A percentile compares a stretch with the other conserved stretches of the same genome.
Conservation (phyloP, 2,329 filamentous ascomycete species). For the Cadophora luteo-olivacea region DNA sequence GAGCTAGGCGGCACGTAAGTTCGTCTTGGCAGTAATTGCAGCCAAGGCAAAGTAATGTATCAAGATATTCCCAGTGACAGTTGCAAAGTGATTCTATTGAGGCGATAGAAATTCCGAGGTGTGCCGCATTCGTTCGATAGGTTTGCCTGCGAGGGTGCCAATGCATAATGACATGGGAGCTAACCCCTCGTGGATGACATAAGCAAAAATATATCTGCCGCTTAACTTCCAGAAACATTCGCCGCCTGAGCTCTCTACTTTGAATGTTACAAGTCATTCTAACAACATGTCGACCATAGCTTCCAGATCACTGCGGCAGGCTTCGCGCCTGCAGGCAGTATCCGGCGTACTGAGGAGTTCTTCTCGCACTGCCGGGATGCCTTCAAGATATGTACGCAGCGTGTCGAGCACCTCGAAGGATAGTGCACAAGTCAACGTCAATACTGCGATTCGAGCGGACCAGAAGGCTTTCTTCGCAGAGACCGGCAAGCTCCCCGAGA, state of each 20-base stretch:
- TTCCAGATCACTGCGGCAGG: conserved; percentile 44
- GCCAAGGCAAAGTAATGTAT: not conserved
- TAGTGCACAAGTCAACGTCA: conserved; percentile 79
- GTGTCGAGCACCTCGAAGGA: conserved; percentile 84
- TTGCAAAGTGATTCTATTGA: not conserved
- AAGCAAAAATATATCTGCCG: too few species aligned
- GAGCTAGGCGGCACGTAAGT: not conserved
- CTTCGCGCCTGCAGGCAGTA: conserved; percentile 43
- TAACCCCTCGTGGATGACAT: too few species aligned
- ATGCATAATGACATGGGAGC: not conserved
- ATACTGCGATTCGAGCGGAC: conserved; percentile 85
- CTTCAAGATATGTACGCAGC: conserved; percentile 44
- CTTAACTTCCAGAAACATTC: too few species aligned
- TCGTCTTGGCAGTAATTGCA: not conserved
- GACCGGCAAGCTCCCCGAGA: conserved; percentile 43
- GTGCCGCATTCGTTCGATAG: not conserved
- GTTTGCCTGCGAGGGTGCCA: not conserved
- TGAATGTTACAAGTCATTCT: conserved; percentile 12
- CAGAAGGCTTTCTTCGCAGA: conserved; percentile 78
- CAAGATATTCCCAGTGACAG: not conserved
- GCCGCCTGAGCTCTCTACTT: conserved; percentile 26
- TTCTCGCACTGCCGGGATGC: conserved; percentile 33
- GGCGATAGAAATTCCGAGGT: not conserved
- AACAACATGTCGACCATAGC: conserved; percentile 41
- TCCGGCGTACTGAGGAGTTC: conserved; percentile 38